These are phyloP conservation scores for Hyphopichia wangnamkhiaoensis DNA, from an alignment of 1,139 yeast genomes.

Conservation along the genomic window DNA sequence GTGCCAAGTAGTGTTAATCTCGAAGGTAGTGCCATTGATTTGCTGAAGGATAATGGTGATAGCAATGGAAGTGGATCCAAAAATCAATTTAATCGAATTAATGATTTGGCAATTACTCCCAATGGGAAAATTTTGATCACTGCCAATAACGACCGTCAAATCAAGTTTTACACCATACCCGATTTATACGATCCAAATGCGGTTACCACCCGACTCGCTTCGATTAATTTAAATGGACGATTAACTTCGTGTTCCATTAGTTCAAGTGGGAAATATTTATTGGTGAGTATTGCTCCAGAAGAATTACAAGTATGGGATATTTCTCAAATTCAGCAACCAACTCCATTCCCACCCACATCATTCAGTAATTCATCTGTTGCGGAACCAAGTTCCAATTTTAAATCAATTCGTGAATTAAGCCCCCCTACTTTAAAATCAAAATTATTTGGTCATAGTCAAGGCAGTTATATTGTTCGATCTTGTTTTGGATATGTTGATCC, in stretches of 20 bases:
- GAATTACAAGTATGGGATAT: conserved; percentile 81
- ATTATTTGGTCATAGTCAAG: conserved; percentile 72
- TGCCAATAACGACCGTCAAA: conserved; percentile 60
- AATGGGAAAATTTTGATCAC: conserved; percentile 65
- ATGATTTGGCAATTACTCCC: conserved; percentile 63
- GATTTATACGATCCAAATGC: conserved; percentile 34
- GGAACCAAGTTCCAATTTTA: conserved; percentile 18
- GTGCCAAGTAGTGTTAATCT: background rate
- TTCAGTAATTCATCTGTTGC: conserved; percentile 10
- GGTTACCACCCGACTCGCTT: conserved; percentile 35
- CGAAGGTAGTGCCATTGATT: background rate
- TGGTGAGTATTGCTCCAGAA: conserved; percentile 72
- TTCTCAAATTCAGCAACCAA: conserved; percentile 13
- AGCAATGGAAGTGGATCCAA: conserved; percentile 15
- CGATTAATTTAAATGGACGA: conserved; percentile 36
- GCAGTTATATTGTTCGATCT: conserved; percentile 70
- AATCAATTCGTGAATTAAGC: conserved; percentile 21
- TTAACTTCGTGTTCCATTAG: conserved; percentile 45
- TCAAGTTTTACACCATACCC: conserved; percentile 53
- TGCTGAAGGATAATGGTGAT: background rate
- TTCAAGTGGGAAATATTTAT: conserved; percentile 46
- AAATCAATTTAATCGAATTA: conserved; percentile 51
- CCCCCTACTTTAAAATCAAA: conserved; percentile 53
- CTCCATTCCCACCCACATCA: background rate
- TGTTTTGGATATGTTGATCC: conserved; percentile 62